phyloP scores from a whole-genome alignment of 2,329 filamentous ascomycete species.

The Epichloe brachyelytri region DNA sequence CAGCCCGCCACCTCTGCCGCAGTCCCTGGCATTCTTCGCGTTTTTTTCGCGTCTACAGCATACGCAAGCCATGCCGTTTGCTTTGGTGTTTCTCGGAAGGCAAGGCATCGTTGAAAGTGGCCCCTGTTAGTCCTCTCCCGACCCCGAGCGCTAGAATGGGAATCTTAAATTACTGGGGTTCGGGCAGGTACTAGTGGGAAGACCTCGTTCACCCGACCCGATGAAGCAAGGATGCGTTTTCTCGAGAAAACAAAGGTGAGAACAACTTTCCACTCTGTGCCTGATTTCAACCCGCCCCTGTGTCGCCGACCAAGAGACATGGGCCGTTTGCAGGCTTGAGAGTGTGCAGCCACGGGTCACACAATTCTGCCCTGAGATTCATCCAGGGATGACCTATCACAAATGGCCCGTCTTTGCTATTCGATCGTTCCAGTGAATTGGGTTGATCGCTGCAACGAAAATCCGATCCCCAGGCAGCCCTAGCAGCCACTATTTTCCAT shows the following conservation, averaged over 20 bases:
- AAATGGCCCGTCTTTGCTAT: background rate
- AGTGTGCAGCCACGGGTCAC: background rate
- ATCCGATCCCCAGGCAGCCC: background rate
- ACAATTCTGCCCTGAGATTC: background rate
- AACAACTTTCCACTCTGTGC: background rate
- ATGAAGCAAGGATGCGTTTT: constrained; percentile 9
- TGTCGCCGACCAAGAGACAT: background rate
- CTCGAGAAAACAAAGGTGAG: constrained; percentile 11
- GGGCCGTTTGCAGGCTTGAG: background rate
- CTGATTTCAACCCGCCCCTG: background rate
- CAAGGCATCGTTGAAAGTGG: background rate
- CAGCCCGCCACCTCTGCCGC: background rate
- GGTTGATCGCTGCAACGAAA: background rate
- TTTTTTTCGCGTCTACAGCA: background rate
- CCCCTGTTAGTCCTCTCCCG: background rate
- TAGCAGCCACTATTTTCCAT: background rate
- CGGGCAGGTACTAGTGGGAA: background rate
- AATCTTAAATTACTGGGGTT: background rate
- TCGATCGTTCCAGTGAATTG: background rate
- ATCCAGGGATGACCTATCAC: background rate
- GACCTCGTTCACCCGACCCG: background rate
- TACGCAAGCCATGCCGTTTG: background rate
- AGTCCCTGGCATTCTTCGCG: background rate
- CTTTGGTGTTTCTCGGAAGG: background rate
- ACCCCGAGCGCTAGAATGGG: background rate